Percentiles rank a stretch among this genome's conserved stretches.
Conservation (phyloP, 179 eudicot species). For the Corrigiola litoralis region DNA sequence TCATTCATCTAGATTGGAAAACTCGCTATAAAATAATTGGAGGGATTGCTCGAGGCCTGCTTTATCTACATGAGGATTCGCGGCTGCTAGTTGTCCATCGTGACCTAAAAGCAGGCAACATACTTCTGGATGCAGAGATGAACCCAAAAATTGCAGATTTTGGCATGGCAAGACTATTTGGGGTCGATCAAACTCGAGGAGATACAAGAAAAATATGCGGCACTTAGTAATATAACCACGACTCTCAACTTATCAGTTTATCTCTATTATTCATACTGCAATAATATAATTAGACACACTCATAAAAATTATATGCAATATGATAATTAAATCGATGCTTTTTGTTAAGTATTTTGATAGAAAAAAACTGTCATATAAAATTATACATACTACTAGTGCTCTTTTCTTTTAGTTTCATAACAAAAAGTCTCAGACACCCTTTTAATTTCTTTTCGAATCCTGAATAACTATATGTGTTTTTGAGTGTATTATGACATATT, state of each 20-base stretch:
- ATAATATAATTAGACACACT: no score
- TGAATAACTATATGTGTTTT: no score
- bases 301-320: no score
- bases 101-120: constrained; percentile 17
- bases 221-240: constrained; percentile 30
- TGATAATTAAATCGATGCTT: no score
- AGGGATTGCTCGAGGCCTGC: constrained; percentile 34
- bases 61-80: constrained; percentile 37
- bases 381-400: no score
- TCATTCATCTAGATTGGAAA: constrained; percentile 28
- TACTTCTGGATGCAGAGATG: constrained; percentile 11
- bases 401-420: no score
- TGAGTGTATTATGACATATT: no score
- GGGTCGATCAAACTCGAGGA: constrained; percentile 20
- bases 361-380: no score
- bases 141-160: constrained; percentile 19
- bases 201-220: constrained; percentile 14
- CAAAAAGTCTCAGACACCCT: no score
- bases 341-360: no score
- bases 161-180: constrained; percentile 15
- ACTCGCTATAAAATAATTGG: constrained; percentile 25
- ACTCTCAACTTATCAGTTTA: background rate
- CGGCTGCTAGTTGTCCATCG: constrained; percentile 23
- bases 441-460: no score
- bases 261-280: no score